phyloP scores from a whole-genome alignment of 2,329 filamentous ascomycete species.

The Fusarium bulbicola region DNA sequence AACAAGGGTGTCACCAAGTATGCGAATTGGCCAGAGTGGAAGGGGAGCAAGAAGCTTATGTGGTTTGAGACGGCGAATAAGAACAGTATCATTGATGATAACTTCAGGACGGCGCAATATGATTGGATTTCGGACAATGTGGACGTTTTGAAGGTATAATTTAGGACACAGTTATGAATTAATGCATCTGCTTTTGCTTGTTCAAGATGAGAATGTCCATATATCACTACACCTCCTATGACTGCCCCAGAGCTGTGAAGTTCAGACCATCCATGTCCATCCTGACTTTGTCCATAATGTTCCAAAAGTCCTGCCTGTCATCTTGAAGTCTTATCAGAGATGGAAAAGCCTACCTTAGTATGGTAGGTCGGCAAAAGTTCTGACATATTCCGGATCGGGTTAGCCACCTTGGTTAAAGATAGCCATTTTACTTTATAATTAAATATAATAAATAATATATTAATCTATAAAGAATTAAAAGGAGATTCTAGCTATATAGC shows the following conservation, averaged over 20 bases:
- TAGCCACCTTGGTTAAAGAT: too few species aligned
- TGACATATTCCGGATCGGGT: too few species aligned
- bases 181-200: not conserved
- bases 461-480: too few species aligned
- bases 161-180: not conserved
- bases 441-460: too few species aligned
- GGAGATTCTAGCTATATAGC: too few species aligned
- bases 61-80: conserved; percentile 51
- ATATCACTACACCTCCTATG: not conserved
- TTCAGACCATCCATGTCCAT: not conserved
- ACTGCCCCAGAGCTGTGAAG: not conserved
- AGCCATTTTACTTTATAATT: too few species aligned
- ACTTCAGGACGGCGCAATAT: conserved; percentile 49
- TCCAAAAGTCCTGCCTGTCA: conserved; percentile 74
- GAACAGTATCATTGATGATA: conserved; percentile 48
- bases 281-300: not conserved
- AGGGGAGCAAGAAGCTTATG: conserved; percentile 57
- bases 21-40: conserved; percentile 55
- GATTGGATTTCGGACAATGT: conserved; percentile 42
- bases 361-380: too few species aligned
- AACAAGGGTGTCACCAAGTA: conserved; percentile 61
- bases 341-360: conserved; percentile 76
- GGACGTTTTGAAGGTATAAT: conserved; percentile 35
- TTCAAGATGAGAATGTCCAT: not conserved
- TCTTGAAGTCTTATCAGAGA: conserved; percentile 76